Evolutionary conservation across 768 basidiomycete species (phyloP).

Genomic region (Rhodotorula diobovata): DNA sequence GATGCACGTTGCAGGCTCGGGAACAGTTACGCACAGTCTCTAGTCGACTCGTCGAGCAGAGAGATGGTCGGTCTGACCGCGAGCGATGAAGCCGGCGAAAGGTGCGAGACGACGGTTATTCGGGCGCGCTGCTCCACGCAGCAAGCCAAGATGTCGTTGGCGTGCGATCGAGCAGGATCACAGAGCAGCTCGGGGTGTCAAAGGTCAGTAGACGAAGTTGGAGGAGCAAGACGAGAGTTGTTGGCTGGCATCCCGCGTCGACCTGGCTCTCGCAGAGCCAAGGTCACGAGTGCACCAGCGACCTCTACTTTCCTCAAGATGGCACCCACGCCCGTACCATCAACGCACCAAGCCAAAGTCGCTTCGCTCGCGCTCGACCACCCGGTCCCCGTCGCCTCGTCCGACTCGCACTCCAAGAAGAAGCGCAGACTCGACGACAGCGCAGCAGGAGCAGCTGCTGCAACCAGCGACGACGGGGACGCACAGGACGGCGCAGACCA

Average conservation of each 20-base stretch:
- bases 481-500: background rate
- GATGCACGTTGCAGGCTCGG: too few relatives aligned
- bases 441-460: rapidly evolving
- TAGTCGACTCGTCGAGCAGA: background rate
- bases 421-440: conserved; percentile 13
- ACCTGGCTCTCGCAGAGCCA: background rate
- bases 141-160: too few relatives aligned
- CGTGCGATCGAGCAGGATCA: too few relatives aligned
- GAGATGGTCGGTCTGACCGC: too few relatives aligned
- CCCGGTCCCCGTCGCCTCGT: conserved; percentile 5
- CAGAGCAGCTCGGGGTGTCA: too few relatives aligned
- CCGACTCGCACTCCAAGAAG: conserved; percentile 2
- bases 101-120: background rate
- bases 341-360: conserved; percentile 1
- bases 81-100: background rate
- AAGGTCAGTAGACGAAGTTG: background rate
- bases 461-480: background rate
- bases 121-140: too few relatives aligned
- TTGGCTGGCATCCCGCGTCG: too few relatives aligned
- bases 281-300: background rate
- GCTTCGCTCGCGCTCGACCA: conserved; percentile 3
- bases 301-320: background rate
- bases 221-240: background rate
- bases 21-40: too few relatives aligned
- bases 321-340: too few relatives aligned